Conservation (phyloP, 257 asterid genomes). For the Solanum tarapatanum region DNA sequence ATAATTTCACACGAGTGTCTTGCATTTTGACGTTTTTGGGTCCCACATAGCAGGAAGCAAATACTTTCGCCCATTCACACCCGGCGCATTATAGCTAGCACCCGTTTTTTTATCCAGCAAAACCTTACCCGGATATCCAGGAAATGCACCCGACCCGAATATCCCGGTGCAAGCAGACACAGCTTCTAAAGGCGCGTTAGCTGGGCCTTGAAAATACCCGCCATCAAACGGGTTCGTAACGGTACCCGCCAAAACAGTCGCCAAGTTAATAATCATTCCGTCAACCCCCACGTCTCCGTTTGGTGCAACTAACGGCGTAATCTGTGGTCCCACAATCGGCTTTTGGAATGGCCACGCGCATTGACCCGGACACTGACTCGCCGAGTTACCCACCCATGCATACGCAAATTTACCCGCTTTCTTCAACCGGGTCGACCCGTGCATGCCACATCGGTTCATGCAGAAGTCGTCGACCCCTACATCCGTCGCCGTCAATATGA, state of each 20-base stretch:
- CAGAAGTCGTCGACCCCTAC: conserved; percentile 38
- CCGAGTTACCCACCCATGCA: conserved; percentile 44
- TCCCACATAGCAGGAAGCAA: conserved; percentile 47
- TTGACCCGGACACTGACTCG: conserved; percentile 33
- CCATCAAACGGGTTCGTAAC: conserved; percentile 42
- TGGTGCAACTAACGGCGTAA: conserved; percentile 29
- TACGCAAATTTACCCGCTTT: conserved; percentile 11
- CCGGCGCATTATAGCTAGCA: conserved; percentile 43
- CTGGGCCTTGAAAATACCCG: conserved; percentile 39
- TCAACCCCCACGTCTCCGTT: conserved; percentile 37
- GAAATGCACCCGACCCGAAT: conserved; percentile 34
- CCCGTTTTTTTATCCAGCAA: conserved; percentile 25
- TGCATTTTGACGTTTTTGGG: conserved; percentile 21
- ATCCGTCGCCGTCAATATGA: conserved; percentile 27
- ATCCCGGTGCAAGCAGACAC: conserved; percentile 41
- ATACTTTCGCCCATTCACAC: conserved; percentile 26
- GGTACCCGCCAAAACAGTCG: conserved; percentile 34
- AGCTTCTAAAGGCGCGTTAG: conserved; percentile 33
- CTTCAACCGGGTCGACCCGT: conserved; percentile 18
- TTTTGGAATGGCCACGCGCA: conserved; percentile 49
- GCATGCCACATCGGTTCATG: conserved; percentile 36
- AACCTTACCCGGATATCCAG: conserved; percentile 36
- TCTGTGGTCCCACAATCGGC: conserved; percentile 37
- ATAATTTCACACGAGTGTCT: conserved; percentile 17
- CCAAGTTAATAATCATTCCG: conserved; percentile 33